Evolutionary conservation across 2,329 filamentous ascomycete genomes (phyloP).

Genomic region (Lecanicillium sp.): DNA sequence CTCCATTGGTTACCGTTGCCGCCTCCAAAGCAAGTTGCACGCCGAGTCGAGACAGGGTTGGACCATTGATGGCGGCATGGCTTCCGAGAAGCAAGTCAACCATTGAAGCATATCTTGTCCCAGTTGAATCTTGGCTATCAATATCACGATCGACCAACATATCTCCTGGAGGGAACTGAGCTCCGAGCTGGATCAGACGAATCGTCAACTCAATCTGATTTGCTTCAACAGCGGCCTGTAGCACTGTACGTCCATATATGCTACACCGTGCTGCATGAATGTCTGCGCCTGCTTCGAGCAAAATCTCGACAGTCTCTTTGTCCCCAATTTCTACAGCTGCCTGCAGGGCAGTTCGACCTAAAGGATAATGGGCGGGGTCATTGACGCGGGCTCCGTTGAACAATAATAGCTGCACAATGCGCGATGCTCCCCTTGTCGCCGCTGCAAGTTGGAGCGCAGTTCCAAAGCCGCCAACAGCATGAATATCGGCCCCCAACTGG

Average conservation of each 20-base stretch:
- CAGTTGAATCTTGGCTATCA: neutral
- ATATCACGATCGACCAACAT: neutral
- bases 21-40: neutral
- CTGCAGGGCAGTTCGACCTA: neutral
- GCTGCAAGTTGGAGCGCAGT: neutral
- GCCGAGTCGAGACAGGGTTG: neutral
- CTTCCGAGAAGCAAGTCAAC: neutral
- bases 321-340: neutral
- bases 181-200: neutral
- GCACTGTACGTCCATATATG: neutral
- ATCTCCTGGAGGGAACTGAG: neutral
- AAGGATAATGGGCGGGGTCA: neutral
- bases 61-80: neutral
- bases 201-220: neutral
- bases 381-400: neutral
- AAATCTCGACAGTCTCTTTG: neutral
- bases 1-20: neutral
- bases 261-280: neutral
- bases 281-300: neutral
- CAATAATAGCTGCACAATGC: neutral
- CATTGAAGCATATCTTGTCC: neutral
- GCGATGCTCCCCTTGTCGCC: neutral
- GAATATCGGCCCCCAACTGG: neutral
- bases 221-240: neutral
- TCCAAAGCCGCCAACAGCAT: neutral